A percentile compares a stretch with the other conserved stretches of the same genome.
phyloP scores from a whole-genome alignment of 78 protist genomes.

The Cavenderia fasciculata region DNA sequence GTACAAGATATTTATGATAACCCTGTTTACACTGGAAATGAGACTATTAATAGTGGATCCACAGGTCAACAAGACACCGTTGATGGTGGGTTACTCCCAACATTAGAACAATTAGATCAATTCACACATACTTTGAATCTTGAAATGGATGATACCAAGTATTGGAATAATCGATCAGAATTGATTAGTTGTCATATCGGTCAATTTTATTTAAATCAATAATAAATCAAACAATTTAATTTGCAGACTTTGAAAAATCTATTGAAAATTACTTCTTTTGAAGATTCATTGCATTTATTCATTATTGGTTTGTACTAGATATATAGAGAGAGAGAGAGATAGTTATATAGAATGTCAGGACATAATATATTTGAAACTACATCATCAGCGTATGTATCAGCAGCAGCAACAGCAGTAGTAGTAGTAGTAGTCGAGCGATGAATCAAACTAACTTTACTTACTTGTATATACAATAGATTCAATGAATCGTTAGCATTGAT shows the following conservation, averaged over 20 bases:
- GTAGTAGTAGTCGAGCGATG: too few relatives aligned
- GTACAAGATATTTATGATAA: conserved; percentile 68
- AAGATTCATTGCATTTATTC: too few relatives aligned
- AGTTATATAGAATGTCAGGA: too few relatives aligned
- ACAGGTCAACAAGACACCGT: neutral
- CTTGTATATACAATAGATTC: conserved; percentile 19
- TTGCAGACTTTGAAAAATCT: too few relatives aligned
- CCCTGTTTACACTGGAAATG: neutral
- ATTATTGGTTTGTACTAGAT: too few relatives aligned
- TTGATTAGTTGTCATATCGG: conserved; percentile 71
- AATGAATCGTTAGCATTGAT: conserved; percentile 64
- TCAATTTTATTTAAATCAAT: conserved; percentile 12
- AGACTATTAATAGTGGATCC: neutral
- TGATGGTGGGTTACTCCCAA: too few relatives aligned
- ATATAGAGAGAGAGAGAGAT: too few relatives aligned
- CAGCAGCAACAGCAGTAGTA: too few relatives aligned
- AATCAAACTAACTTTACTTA: neutral
- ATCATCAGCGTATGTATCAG: too few relatives aligned
- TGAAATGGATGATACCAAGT: conserved; percentile 13
- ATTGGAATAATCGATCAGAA: neutral
- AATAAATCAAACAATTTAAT: too few relatives aligned
- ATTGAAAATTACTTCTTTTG: too few relatives aligned
- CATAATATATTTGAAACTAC: too few relatives aligned
- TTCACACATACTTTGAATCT: neutral
- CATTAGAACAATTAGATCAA: conserved; percentile 38